Evolutionary conservation across 371 early-diverging fungal genomes (phyloP).

Genomic region (Mucor velutinosus): DNA sequence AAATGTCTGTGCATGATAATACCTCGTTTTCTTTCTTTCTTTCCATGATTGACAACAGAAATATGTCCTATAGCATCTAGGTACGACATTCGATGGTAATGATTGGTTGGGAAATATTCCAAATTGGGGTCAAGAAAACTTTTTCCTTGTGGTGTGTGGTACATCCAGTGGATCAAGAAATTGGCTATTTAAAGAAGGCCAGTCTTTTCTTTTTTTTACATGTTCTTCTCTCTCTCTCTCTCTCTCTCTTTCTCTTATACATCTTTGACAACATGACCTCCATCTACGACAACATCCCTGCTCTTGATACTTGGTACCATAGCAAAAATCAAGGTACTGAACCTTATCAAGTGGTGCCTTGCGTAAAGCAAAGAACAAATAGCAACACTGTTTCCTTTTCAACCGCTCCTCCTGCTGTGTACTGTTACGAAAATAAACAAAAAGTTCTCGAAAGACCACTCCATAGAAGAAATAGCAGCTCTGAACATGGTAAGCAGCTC

Average conservation of each 20-base stretch:
- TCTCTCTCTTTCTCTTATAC: neutral
- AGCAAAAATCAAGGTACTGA: neutral
- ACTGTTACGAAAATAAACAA: slow-evolving; percentile 14
- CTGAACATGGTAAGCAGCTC: slow-evolving; percentile 15
- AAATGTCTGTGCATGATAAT: neutral
- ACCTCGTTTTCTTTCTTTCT: neutral
- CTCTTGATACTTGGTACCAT: slow-evolving; percentile 41
- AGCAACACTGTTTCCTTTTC: slow-evolving; percentile 35
- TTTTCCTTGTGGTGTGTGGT: neutral
- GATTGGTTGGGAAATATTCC: slow-evolving; percentile 4
- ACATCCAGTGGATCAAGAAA: slow-evolving; percentile 1
- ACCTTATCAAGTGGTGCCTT: slow-evolving; percentile 8
- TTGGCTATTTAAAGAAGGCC: neutral
- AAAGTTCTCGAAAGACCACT: neutral
- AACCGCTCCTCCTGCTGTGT: slow-evolving; percentile 33
- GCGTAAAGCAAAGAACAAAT: slow-evolving; percentile 8
- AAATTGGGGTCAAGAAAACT: slow-evolving; percentile 4
- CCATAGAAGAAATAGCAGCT: slow-evolving; percentile 19
- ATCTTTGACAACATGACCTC: slow-evolving; percentile 16
- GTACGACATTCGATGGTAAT: neutral
- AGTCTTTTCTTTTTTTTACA: neutral
- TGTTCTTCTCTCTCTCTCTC: neutral
- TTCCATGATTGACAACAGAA: slow-evolving; percentile 7
- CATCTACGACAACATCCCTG: slow-evolving; percentile 37
- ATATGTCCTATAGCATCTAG: neutral